Percentiles rank a stretch among this genome's conserved stretches.
Evolutionary conservation across 805 yeast genomes (phyloP).

Genomic region (Ogataea henricii): DNA sequence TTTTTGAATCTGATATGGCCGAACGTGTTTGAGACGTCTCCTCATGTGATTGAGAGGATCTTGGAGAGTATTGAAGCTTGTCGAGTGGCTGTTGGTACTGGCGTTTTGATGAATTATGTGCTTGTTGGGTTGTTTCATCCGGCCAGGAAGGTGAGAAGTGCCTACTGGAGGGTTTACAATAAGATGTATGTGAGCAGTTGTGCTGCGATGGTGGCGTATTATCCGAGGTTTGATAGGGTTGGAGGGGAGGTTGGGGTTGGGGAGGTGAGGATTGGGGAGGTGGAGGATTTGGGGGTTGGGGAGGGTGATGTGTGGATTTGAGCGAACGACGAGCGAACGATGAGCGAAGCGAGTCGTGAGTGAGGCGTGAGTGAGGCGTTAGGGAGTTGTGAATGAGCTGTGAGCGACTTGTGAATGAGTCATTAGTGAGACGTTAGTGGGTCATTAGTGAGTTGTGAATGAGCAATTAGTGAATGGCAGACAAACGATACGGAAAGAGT

Average conservation of each 20-base stretch:
- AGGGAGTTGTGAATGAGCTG: no score
- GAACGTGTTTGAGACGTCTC: slow-evolving; percentile 90
- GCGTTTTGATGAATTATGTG: slow-evolving; percentile 69
- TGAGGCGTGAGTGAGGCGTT: no score
- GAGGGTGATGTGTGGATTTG: slow-evolving; percentile 36
- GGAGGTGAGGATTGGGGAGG: slow-evolving; percentile 13
- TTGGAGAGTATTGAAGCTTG: slow-evolving; percentile 78
- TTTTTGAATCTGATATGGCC: slow-evolving; percentile 81
- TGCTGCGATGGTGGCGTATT: slow-evolving; percentile 80
- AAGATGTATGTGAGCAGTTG: slow-evolving; percentile 69
- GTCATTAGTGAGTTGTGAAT: no score
- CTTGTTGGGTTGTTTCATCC: slow-evolving; percentile 94
- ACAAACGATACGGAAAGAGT: no score
- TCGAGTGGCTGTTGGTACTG: slow-evolving; percentile 73
- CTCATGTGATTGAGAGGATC: slow-evolving; percentile 86
- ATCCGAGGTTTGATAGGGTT: slow-evolving; percentile 56
- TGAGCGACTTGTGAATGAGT: no score
- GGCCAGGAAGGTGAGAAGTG: slow-evolving; percentile 78
- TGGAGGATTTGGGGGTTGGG: slow-evolving; percentile 29
- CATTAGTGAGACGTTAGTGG: no score
- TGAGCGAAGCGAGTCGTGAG: not conserved
- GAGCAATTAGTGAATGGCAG: no score
- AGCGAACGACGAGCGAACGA: not conserved
- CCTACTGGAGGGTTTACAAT: slow-evolving; percentile 87
- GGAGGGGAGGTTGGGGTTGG: slow-evolving; percentile 25